These are phyloP conservation scores for Sarocladiaceae sp. DNA, from an alignment of 2,329 filamentous ascomycete genomes.

Conservation along the genomic window DNA sequence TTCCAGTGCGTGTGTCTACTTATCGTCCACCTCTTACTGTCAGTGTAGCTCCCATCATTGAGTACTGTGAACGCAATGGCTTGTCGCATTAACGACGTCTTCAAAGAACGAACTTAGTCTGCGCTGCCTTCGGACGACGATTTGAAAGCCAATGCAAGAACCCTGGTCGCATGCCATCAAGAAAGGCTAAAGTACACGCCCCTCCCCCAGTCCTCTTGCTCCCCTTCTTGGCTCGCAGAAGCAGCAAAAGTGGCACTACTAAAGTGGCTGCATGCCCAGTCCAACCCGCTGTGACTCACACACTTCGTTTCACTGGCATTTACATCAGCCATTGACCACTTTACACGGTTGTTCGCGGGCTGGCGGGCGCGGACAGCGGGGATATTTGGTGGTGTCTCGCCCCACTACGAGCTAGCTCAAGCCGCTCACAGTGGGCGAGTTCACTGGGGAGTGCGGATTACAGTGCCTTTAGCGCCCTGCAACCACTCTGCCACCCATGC, in stretches of 20 bases:
- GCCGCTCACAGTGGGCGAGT: not conserved
- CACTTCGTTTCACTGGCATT: constrained; percentile 6
- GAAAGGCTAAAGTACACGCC: not conserved
- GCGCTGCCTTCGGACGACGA: no score
- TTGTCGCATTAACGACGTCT: not conserved
- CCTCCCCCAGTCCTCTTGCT: not conserved
- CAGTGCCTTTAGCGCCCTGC: constrained; percentile 3
- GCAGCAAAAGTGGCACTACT: constrained; percentile 2
- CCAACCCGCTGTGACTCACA: constrained; percentile 2
- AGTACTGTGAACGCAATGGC: not conserved
- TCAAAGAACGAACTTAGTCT: no score
- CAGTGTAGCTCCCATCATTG: no score
- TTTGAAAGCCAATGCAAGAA: not conserved
- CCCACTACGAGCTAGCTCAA: not conserved
- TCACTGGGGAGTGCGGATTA: not conserved
- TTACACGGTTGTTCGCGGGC: constrained; percentile 11
- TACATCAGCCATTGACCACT: constrained; percentile 9
- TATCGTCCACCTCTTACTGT: no score
- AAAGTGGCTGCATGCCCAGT: constrained; percentile 7
- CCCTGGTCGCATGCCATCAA: not conserved
- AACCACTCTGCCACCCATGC: constrained; percentile 1
- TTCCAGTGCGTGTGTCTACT: no score
- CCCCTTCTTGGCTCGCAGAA: not conserved
- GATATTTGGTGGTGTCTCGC: not conserved
- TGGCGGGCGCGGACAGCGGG: constrained; percentile 5